Evolutionary conservation across 2,329 filamentous ascomycete genomes (phyloP).

Genomic region (Cercospora zeae-maydis): DNA sequence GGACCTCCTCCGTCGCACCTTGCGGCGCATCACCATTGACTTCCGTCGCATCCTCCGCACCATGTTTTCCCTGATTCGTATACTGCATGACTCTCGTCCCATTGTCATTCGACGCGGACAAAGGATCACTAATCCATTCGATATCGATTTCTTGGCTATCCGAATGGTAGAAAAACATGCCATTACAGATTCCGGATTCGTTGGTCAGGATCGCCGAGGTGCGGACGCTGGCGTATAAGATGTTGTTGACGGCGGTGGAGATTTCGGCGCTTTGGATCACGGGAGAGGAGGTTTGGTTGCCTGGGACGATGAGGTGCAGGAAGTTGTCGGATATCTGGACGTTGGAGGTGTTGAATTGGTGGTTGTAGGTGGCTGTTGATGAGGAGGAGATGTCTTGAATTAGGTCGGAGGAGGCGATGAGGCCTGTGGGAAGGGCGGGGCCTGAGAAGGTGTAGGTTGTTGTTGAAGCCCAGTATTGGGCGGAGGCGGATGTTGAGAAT

Average conservation of each 20-base stretch:
- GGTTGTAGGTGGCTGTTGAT: neutral
- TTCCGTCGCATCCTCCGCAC: neutral
- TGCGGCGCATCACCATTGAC: constrained; percentile 7
- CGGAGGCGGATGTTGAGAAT: neutral
- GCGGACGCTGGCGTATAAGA: constrained; percentile 19
- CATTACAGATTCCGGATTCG: constrained; percentile 10
- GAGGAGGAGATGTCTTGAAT: neutral
- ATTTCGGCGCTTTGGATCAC: constrained; percentile 21
- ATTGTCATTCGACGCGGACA: constrained; percentile 18
- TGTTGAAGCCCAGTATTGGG: constrained; percentile 7
- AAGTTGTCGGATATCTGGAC: constrained; percentile 14
- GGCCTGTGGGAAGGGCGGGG: constrained; percentile 8
- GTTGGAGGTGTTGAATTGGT: constrained; percentile 12
- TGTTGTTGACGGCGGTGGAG: constrained; percentile 11
- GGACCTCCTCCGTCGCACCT: constrained; percentile 16
- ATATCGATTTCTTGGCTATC: constrained; percentile 28
- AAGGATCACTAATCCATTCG: constrained; percentile 25
- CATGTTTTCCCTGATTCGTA: constrained; percentile 22
- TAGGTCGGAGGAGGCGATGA: neutral
- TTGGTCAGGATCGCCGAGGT: constrained; percentile 16
- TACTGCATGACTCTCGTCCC: constrained; percentile 17
- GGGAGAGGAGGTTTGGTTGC: constrained; percentile 14
- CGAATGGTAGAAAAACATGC: constrained; percentile 24
- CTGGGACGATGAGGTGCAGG: constrained; percentile 20
- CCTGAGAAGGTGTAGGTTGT: constrained; percentile 11